Evolutionary conservation across 768 basidiomycete species (phyloP), one percentile per base, ranked within the genome.

Genomic region (Psilocybe cyanescens): DNA sequence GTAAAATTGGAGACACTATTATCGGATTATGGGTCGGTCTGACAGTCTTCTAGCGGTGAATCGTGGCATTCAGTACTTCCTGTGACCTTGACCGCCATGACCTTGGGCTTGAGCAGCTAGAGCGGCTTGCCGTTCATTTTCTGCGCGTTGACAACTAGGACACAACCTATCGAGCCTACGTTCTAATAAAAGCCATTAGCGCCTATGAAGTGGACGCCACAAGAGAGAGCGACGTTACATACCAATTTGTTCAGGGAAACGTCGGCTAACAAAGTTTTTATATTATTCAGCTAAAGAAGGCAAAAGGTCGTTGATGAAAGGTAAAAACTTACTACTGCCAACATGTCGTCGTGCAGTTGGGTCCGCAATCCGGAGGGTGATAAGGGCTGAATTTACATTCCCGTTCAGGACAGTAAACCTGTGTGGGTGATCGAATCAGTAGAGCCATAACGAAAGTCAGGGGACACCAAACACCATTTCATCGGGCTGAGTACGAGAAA

Each of bases 241-340:
- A 91, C 89, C 79, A 69, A 89, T 88, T 65, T 84, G 83, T 70
- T 90, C 78, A 39, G 90, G 90, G 73, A 87, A 91, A 71, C 86
- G 85, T 59, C 85, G 87, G 72, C 90, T 91, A 69, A 30, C 14
- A 48, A 55, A 37, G 11, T 31, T 37, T 19, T 31, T 19, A 24
- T 45, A 37, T 45, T 24, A 55, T 48, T 59, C 39, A 61, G 63
- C 58, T 37, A 49, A 64, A 47, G 48, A 64, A 59, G 57, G 50
- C 44, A 60, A 35, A 52, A 55, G 46, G 53, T 33, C 59, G 54
- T 16, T 12, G 52, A 37, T 33, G 12, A 31, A 53, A 63, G 39
- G 19, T 28, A 41, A 53, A 55, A 54, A 73, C 89, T 76, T 72
- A 92, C 90, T 89, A 89, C 74, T 90, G 89, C 90, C 90, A 91